Evolutionary conservation across 768 basidiomycete species (phyloP).

Genomic region (Collybia mongolica): DNA sequence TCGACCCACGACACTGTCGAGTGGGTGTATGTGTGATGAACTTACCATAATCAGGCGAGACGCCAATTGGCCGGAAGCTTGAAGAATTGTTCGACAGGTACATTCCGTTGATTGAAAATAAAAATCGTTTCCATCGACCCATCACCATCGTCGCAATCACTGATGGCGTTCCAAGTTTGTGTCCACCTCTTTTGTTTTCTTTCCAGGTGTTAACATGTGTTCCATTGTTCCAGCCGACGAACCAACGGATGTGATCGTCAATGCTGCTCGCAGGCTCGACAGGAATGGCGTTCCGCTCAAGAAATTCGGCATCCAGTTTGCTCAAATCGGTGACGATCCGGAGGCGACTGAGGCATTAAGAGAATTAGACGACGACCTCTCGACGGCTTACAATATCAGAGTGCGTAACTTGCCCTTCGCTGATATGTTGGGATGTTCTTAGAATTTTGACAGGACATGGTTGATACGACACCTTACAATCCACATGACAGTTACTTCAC

Average conservation of each 20-base stretch:
- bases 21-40: no score
- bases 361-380: slow-evolving; percentile 4
- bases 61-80: slow-evolving; percentile 14
- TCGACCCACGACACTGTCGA: neutral
- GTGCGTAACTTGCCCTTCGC: neutral
- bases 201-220: neutral
- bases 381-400: neutral
- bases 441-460: slow-evolving; percentile 1
- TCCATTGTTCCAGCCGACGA: neutral
- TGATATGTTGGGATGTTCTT: neutral
- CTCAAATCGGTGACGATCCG: slow-evolving; percentile 4
- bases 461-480: slow-evolving; percentile 5
- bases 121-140: slow-evolving; percentile 6
- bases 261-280: slow-evolving; percentile 2
- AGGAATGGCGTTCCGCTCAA: neutral
- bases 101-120: slow-evolving; percentile 14
- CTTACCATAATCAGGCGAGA: slow-evolving; percentile 7
- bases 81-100: slow-evolving; percentile 13
- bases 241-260: neutral
- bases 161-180: slow-evolving; percentile 4
- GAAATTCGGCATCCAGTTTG: slow-evolving; percentile 4
- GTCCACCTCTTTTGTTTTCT: neutral
- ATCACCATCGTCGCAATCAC: slow-evolving; percentile 2
- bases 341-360: slow-evolving; percentile 3
- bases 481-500: slow-evolving; percentile 3